Conservation (phyloP, 139 green algal genomes). For the Asterochloris sp. region DNA sequence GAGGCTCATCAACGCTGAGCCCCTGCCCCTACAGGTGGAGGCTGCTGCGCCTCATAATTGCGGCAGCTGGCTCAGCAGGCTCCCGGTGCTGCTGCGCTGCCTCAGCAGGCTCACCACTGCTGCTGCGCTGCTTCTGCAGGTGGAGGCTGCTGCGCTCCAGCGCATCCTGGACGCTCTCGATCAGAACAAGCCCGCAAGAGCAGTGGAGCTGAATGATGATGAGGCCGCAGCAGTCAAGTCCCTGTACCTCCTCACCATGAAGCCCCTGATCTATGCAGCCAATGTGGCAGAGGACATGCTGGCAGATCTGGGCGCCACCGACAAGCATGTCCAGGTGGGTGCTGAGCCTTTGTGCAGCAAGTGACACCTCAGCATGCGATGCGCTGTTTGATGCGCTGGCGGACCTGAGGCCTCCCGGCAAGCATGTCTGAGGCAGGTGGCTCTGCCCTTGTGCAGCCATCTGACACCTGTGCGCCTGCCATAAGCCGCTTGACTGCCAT, state of each 20-base stretch:
- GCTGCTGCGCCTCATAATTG: too few relatives aligned
- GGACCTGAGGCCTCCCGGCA: too few relatives aligned
- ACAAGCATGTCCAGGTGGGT: conserved; percentile 49
- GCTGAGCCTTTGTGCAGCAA: conserved; percentile 24
- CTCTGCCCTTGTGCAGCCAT: too few relatives aligned
- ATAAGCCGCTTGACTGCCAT: too few relatives aligned
- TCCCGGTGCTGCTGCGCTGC: background rate
- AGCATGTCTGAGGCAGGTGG: too few relatives aligned
- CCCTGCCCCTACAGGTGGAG: too few relatives aligned
- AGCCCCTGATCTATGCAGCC: conserved; percentile 86
- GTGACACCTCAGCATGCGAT: too few relatives aligned
- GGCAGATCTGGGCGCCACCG: conserved; percentile 62
- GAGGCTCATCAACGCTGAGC: background rate
- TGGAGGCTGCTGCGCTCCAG: conserved; percentile 67
- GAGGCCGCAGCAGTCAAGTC: conserved; percentile 40
- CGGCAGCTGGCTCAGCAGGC: background rate
- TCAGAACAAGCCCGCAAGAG: conserved; percentile 65
- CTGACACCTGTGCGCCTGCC: too few relatives aligned
- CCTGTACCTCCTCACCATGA: conserved; percentile 82
- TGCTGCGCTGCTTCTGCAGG: conserved; percentile 9
- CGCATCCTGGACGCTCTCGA: conserved; percentile 58
- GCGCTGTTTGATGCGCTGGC: too few relatives aligned
- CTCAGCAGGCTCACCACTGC: background rate
- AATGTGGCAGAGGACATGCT: conserved; percentile 94
- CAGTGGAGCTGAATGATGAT: conserved; percentile 51